phyloP scores from a whole-genome alignment of 176 grass and related monocot genomes.

The Pontederia crassipes region DNA sequence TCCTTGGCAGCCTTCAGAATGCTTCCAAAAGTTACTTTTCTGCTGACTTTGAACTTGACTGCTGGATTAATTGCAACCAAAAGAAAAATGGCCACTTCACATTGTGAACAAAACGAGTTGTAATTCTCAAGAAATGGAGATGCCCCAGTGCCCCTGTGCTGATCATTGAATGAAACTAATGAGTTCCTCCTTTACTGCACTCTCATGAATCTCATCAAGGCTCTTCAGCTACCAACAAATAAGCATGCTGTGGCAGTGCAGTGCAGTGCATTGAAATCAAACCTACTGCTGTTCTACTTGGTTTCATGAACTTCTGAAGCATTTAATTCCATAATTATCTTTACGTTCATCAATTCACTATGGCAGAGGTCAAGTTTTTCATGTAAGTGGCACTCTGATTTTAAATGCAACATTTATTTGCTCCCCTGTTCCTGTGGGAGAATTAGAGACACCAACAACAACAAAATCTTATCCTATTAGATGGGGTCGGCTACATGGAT shows the following conservation, averaged over 20 bases:
- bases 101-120: too few relatives aligned
- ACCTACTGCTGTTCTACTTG: slow-evolving; percentile 2
- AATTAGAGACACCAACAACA: background rate
- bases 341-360: background rate
- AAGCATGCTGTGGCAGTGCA: background rate
- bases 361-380: background rate
- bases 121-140: too few relatives aligned
- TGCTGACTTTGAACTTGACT: too few relatives aligned
- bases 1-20: too few relatives aligned
- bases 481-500: too few relatives aligned
- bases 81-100: too few relatives aligned
- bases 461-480: too few relatives aligned
- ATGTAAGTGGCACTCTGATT: background rate
- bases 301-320: background rate
- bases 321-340: slow-evolving; percentile 1
- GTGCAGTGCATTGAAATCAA: background rate
- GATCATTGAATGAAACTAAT: slow-evolving; percentile 2
- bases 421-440: background rate
- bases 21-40: too few relatives aligned
- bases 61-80: too few relatives aligned
- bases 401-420: background rate
- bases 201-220: background rate
- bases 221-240: background rate
- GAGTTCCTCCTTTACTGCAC: background rate
- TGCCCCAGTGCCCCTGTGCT: background rate